Percentiles rank a stretch among this genome's conserved stretches.
These are phyloP conservation scores for Zygosaccharomyces rouxii DNA, from an alignment of 805 yeast genomes.

Conservation along the genomic window DNA sequence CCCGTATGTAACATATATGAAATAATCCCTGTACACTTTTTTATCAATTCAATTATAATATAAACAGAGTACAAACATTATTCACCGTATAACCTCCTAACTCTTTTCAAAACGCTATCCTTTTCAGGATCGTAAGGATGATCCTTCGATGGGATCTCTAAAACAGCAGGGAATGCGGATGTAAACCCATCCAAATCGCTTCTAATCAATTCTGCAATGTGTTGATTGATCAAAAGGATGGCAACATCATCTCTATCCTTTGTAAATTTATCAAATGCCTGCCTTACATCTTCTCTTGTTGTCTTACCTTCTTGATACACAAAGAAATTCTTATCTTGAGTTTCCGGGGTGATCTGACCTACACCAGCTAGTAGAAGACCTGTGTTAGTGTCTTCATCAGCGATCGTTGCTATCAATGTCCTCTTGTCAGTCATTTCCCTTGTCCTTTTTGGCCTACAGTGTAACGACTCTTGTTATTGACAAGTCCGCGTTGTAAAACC, in stretches of 20 bases:
- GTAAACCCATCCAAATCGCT: conserved; percentile 75
- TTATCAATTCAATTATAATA: neutral
- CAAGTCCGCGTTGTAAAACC: conserved; percentile 4
- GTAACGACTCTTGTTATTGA: neutral
- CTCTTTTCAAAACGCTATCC: conserved; percentile 91
- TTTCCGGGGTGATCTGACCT: conserved; percentile 63
- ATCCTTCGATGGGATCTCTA: conserved; percentile 97
- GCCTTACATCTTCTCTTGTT: conserved; percentile 65
- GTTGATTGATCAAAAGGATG: conserved; percentile 87
- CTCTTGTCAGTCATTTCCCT: conserved; percentile 48
- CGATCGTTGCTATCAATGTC: conserved; percentile 84
- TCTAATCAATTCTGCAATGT: conserved; percentile 87
- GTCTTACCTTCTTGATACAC: conserved; percentile 79
- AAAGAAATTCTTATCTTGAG: conserved; percentile 66
- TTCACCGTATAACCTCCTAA: conserved; percentile 92
- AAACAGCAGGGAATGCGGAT: conserved; percentile 90
- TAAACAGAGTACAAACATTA: conserved; percentile 28
- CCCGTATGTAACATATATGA: conserved; percentile 1
- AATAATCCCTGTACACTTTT: conserved; percentile 1
- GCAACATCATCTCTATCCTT: conserved; percentile 82
- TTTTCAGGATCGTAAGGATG: conserved; percentile 99
- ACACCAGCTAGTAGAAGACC: conserved; percentile 93
- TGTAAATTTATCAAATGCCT: conserved; percentile 73
- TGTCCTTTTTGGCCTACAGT: neutral
- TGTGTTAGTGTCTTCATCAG: conserved; percentile 96